phyloP scores from a whole-genome alignment of 2,329 filamentous ascomycete genomes.

The Colletotrichum eleusines region DNA sequence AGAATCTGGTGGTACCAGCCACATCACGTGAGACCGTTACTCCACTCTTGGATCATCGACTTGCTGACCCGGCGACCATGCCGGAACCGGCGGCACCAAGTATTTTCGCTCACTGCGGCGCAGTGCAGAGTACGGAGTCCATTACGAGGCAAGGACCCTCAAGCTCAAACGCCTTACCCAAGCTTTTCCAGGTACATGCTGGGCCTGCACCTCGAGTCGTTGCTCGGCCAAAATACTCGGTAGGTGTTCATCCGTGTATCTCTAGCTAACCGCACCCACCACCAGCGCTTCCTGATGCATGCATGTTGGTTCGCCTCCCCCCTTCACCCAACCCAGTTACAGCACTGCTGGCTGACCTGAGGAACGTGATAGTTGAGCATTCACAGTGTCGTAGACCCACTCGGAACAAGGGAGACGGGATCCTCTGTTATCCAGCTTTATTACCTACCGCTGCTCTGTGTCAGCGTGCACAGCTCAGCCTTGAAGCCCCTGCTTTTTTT shows the following conservation, averaged over 20 bases:
- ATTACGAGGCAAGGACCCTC: slow-evolving; percentile 11
- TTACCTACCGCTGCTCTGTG: neutral
- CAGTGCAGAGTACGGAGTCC: slow-evolving; percentile 12
- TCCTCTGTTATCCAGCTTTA: too few relatives aligned
- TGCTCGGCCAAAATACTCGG: neutral
- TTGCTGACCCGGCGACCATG: slow-evolving; percentile 38
- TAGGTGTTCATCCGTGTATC: slow-evolving; percentile 2
- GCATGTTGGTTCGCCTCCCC: neutral
- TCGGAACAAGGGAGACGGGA: slow-evolving; percentile 19
- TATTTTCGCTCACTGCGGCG: neutral
- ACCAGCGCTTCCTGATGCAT: slow-evolving; percentile 1
- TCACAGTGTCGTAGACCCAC: neutral
- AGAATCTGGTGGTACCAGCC: slow-evolving; percentile 39
- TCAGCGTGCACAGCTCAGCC: neutral
- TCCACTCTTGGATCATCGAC: slow-evolving; percentile 25
- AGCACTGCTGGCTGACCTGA: neutral
- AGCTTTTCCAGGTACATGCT: slow-evolving; percentile 9
- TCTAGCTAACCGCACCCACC: neutral
- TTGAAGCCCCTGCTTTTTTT: slow-evolving; percentile 1
- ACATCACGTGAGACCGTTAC: slow-evolving; percentile 37
- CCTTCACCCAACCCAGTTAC: neutral
- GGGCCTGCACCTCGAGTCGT: slow-evolving; percentile 6
- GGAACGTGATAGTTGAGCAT: neutral
- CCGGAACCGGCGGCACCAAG: slow-evolving; percentile 27
- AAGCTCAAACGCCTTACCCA: slow-evolving; percentile 12